Base-by-base conservation (phyloP, 176 grass and related monocot genomes). In the Cocos nucifera region DNA sequence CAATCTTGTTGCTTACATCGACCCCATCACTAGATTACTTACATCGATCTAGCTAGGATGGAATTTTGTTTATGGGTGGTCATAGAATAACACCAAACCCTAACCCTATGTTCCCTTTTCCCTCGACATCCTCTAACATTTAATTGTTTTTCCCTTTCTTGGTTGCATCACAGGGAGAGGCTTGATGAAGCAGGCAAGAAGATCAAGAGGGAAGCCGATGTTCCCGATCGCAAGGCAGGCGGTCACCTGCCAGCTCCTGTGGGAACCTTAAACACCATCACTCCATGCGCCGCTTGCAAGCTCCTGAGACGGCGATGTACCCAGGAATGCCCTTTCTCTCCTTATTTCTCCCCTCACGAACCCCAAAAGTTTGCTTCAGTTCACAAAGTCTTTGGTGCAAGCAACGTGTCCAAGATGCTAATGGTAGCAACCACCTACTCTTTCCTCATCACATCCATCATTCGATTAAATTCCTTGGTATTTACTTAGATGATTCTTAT, bases 351-450 rank as follows among this genome's bases (percentile, higher is more conserved):
- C 32, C 93, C 93, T 54, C 71, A 92, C 55, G 93, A 98, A 53
- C 93, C 87, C 49, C 78, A 88, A 73, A 98, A 98, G 77, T 98
- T 98, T 27, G 81, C 82, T 29, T 69, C 84, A 9, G 87, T 92
- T 27, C 93, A 98, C 59, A 88, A 77, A 72, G 87, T 98, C 70
- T 98, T 98, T 75, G 87, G 93, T 18, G 93, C 93, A 22, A 98
- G 93, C 75, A 98, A 98, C 70, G 84, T 92, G 67, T 89, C 93
- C 73, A 98, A 98, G 78, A 85, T 98, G 76, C 74, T 96, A 30
- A 70, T 85, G 75, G 91, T 96, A 44, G 10, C 0, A 44, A 44
- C 8, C 35, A 0, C 35, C 35, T 44, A 44, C 2, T 14, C 35
- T 44, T 44, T 12, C 35, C 35, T 44, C 35, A 44, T 44, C 35